Evolutionary conservation across 495 filamentous ascomycete genomes (phyloP), one percentile per base, ranked within the genome.

Genomic region (Terfezia claveryi): DNA sequence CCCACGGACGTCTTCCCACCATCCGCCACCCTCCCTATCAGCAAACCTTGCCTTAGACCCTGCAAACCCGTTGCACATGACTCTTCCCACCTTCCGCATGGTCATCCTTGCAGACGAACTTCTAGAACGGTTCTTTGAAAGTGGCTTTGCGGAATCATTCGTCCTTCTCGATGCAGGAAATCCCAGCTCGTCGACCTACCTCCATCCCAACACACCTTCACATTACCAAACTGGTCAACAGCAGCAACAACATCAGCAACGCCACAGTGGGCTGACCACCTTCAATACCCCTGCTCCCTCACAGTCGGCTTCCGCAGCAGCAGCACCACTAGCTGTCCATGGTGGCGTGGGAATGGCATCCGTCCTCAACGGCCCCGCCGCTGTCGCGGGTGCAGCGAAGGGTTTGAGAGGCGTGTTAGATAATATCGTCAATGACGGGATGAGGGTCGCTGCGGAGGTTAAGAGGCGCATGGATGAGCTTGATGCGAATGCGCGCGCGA

Each of bases 61-160:
- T 0, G 77, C 82, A 49, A 87, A 91, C 56, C 91, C 91, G 0
- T 76, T 98, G 0, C 82, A 94, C 67, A 95, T 98, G 64, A 96
- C 92, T 8, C 79, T 98, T 9, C 92, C 92, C 0, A 98, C 91
- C 20, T 98, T 98, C 75, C 82, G 91, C 60, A 98, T 98, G 91
- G 86, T 98, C 23, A 81, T 98, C 49, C 77, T 98, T 20, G 91
- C 91, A 56, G 91, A 98, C 66, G 91, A 98, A 62, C 74, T 89
- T 3, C 78, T 98, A 11, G 89, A 98, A 62, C 80, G 86, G 60
- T 98, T 98, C 68, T 98, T 98, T 66, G 91, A 98, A 68, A 80
- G 73, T 37, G 78, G 76, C 56, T 83, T 85, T 70, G 74, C 79
- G 0, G 77, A 77, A 58, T 82, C 78, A n/a, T 83, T 85, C 71